Conservation (phyloP, 768 basidiomycete genomes). For the Fistulinella prunicolor region DNA sequence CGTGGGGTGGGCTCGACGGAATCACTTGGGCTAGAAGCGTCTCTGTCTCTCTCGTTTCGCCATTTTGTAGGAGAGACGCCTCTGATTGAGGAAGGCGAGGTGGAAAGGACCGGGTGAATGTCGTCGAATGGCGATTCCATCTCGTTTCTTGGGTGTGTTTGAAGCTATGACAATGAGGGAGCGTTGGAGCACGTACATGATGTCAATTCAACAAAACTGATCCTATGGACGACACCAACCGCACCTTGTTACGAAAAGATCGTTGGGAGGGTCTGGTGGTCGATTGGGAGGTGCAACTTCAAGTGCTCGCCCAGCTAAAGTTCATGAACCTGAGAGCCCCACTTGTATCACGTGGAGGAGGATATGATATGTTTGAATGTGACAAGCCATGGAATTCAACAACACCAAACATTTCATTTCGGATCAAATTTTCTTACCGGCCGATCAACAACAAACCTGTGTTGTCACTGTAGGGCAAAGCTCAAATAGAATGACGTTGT, state of each 20-base stretch:
- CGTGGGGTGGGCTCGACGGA: slow-evolving; percentile 40
- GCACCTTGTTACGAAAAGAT: slow-evolving; percentile 12
- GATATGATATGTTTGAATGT: too few relatives aligned
- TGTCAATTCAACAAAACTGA: background rate
- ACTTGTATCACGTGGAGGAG: background rate
- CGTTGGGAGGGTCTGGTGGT: background rate
- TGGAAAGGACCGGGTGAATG: slow-evolving; percentile 26
- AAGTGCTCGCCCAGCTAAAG: background rate
- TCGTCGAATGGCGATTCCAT: slow-evolving; percentile 43
- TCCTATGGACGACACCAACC: background rate
- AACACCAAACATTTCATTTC: slow-evolving; percentile 9
- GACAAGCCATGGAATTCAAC: slow-evolving; percentile 4
- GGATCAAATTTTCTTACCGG: too few relatives aligned
- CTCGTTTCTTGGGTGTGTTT: slow-evolving; percentile 1
- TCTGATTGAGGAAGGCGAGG: slow-evolving; percentile 43
- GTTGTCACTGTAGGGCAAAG: too few relatives aligned
- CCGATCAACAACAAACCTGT: too few relatives aligned
- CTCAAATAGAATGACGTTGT: too few relatives aligned
- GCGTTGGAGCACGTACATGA: too few relatives aligned
- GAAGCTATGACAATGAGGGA: background rate
- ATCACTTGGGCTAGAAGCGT: slow-evolving; percentile 39
- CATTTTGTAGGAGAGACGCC: slow-evolving; percentile 41
- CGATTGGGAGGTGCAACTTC: background rate
- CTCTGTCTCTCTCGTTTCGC: slow-evolving; percentile 20
- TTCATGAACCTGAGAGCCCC: slow-evolving; percentile 1